Evolutionary conservation across 352 stramenopile genomes (phyloP), one percentile per base, ranked within the genome.

Genomic region (Globisporangium alternatum): DNA sequence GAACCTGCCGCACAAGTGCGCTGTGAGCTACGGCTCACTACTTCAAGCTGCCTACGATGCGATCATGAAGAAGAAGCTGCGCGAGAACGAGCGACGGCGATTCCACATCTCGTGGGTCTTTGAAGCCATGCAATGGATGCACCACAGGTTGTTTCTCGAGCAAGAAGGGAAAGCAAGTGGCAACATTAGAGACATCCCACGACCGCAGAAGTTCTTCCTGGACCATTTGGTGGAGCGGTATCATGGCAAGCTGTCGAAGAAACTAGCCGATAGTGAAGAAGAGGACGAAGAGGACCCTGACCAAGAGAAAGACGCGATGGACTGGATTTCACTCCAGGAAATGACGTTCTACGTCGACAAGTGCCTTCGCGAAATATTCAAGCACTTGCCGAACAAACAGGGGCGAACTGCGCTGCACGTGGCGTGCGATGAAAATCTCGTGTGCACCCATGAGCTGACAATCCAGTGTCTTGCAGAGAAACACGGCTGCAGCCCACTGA

Each of bases 401-500:
- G 85, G 85, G 17, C 72, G 74, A 3, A 90, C 81, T 3, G 72
- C 85, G 17, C 65, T 93, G 6, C 85, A 93, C 63, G 65, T 93
- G 2, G 81, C 85, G 5, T 91, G 85, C 45, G 81, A 93, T n/a
- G 81, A 90, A 60, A 93, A 91, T 64, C 67, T 93, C 41, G 83
- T 91, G 62, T 93, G 85, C 44, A 93, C 80, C 3, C 84, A 93
- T 43, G 84, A 93, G 66, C 66, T 82, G 1, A 66, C 80, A 41
- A 86, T 93, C 53, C 75, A 86, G 3, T 71, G 68, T 22, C 62
- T 91, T 48, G 66, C 65, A 13, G 80, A 89, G 37, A 75, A 66
- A 5, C 70, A 89, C 53, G 84, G 80, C 0, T 87, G 76, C 55
- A 83, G 81, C 58, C 78, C 82, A 0, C 68, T 82, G 35, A 56